Evolutionary conservation across 2,329 filamentous ascomycete genomes (phyloP), one percentile per base, ranked within the genome.

Genomic region (Fusarium euwallaceae): DNA sequence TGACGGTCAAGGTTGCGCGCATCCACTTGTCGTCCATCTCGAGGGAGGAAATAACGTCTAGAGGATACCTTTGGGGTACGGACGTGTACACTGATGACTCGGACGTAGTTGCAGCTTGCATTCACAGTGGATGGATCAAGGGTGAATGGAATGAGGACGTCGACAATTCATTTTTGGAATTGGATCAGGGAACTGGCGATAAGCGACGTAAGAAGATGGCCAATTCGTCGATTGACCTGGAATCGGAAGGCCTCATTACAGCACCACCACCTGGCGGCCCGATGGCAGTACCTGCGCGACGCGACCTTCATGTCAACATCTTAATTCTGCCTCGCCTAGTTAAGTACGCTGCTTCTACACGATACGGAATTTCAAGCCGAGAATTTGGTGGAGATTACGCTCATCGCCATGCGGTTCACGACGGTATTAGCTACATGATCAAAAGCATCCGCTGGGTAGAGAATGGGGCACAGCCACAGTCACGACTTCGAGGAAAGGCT

Each of bases 81-180:
- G 95, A 97, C 41, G 89, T 99, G 8, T 98, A 98, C 81, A 97
- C 95, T 0, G 97, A 99, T 77, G 97, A 99, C 82, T 98, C 95
- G 0, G 97, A 99, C 80, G 91, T 97, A 1, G 89, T 99, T 27
- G 96, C 95, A 0, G 95, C 96, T 3, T 96, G 95, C 69, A 96
- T 99, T 55, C 97, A 99, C 81, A 92, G 92, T 2, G 97, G 97
- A 4, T 98, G 95, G 92, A 93, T 99, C 76, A 92, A 92, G 48
- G 96, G 96, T 37, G 94, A 95, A 78, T 98, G 95, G 93, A 87
- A 91, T 6, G 91, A 95, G 8, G 93, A 94, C 39, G 89, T 97
- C 2, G 93, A 97, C 76, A 86, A 90, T 1, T 86, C 87, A 14
- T 86, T 96, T 83, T 86, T 97, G 12, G 89, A 89, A 20, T 82